Evolutionary conservation across 2,329 filamentous ascomycete species (phyloP), one percentile per base, ranked within the genome.

Genomic region (Colletotrichum godetiae): DNA sequence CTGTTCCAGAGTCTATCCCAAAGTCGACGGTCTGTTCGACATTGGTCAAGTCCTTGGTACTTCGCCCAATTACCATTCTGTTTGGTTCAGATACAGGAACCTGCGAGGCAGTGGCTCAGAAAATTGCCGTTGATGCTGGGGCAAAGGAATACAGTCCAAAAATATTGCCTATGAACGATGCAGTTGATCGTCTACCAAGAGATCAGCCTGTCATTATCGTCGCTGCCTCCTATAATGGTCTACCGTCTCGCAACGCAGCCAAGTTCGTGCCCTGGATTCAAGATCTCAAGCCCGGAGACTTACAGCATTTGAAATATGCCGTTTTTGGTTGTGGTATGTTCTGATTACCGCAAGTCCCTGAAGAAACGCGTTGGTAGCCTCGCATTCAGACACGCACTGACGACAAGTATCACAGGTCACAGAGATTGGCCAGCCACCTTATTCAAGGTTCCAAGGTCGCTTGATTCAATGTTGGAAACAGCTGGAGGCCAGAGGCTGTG

Each of bases 201-300:
- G 84, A 87, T 27, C 84, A 87, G 12, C 91, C 92, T 0, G 84
- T 92, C 0, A 82, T 93, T 15, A 84, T 94, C 68, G 87, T 94
- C 74, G 90, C 89, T 0, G 87, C 92, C 0, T 91, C 89, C 2
- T 94, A 94, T 76, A 92, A 94, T 77, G 92, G 92, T 0, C 85
- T 92, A 65, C 91, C 92, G 0, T 89, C 92, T 0, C 91, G 93
- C 75, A 94, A 94, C 70, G 92, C 92, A 0, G 85, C 82, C 0
- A 86, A 89, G 57, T 94, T 94, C 77, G 87, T 90, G 42, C 82
- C 86, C 3, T 94, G 92, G 92, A 76, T 93, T 2, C 83, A 89
- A 76, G 82, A 77, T 11, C 80, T 86, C 55, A 83, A 87, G 62
- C 13, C 10, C 1, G 31, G 60, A 27, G 19, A 27, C 19, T 42